phyloP scores from a whole-genome alignment of 139 green algal genomes.

The Coccomyxa sp. region DNA sequence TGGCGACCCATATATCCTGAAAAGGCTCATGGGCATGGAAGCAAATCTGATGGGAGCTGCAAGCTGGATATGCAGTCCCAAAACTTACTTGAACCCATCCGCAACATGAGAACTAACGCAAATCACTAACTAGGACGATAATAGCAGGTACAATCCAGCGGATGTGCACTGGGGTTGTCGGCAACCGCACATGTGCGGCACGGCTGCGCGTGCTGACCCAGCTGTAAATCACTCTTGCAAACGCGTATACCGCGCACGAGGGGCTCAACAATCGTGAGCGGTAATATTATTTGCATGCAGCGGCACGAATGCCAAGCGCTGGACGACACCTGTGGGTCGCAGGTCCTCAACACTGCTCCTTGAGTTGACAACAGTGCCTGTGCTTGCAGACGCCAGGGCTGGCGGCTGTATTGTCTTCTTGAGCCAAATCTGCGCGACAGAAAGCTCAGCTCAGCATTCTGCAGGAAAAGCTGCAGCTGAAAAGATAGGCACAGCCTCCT shows the following conservation, averaged over 20 bases:
- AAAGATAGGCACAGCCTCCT: too few relatives aligned
- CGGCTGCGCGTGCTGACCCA: background rate
- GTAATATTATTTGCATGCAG: slow-evolving; percentile 3
- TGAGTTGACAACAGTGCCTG: slow-evolving; percentile 8
- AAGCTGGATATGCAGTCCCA: too few relatives aligned
- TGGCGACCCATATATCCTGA: too few relatives aligned
- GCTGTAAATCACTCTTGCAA: background rate
- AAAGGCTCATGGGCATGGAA: too few relatives aligned
- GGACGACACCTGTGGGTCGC: background rate
- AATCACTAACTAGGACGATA: too few relatives aligned
- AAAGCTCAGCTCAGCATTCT: too few relatives aligned
- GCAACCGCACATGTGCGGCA: background rate
- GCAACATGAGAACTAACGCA: too few relatives aligned
- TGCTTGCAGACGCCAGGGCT: background rate
- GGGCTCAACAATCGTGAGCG: background rate
- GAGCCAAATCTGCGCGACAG: slow-evolving; percentile 10
- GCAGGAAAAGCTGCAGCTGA: too few relatives aligned
- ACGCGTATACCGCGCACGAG: slow-evolving; percentile 12
- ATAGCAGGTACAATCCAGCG: too few relatives aligned
- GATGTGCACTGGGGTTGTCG: slow-evolving; percentile 1
- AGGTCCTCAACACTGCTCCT: background rate
- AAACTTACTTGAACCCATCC: too few relatives aligned
- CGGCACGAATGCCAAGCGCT: background rate
- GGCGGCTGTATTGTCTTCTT: slow-evolving; percentile 16
- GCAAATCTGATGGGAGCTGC: too few relatives aligned